Conservation (phyloP, 164 flowering plant genomes). For the Nelumbo lutea region DNA sequence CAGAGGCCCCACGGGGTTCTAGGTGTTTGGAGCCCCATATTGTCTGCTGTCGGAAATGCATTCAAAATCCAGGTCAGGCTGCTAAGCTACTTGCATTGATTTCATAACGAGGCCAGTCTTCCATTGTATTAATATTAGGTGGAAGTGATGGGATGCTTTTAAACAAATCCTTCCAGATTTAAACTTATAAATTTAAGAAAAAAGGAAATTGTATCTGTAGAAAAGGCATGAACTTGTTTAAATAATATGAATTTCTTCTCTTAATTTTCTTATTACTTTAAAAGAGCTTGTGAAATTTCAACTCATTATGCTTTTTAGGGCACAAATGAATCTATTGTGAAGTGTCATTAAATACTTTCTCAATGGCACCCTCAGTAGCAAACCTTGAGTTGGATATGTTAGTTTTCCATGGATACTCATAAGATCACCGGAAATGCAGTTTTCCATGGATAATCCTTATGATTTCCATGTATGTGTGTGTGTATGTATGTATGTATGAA, state of each 20-base stretch:
- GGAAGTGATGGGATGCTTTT: not conserved
- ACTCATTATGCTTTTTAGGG: not conserved
- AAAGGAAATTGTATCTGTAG: too few species aligned
- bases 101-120: not conserved
- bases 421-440: too few species aligned
- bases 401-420: too few species aligned
- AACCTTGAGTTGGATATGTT: too few species aligned
- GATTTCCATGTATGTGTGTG: too few species aligned
- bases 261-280: not conserved
- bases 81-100: not conserved
- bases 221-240: not conserved
- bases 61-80: conserved; percentile 81
- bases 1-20: conserved; percentile 89
- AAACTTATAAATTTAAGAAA: too few species aligned
- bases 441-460: too few species aligned
- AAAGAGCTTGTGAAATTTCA: not conserved
- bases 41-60: conserved; percentile 93
- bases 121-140: not conserved
- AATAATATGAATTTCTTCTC: not conserved
- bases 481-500: too few species aligned
- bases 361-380: too few species aligned
- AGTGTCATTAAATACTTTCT: too few species aligned
- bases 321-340: not conserved
- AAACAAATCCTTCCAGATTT: not conserved
- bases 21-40: conserved; percentile 96